Percentiles rank a stretch among this genome's conserved stretches.
These are phyloP conservation scores for Sclerotinia sclerotiorum DNA, from an alignment of 2,329 filamentous ascomycete species.

Conservation along the genomic window DNA sequence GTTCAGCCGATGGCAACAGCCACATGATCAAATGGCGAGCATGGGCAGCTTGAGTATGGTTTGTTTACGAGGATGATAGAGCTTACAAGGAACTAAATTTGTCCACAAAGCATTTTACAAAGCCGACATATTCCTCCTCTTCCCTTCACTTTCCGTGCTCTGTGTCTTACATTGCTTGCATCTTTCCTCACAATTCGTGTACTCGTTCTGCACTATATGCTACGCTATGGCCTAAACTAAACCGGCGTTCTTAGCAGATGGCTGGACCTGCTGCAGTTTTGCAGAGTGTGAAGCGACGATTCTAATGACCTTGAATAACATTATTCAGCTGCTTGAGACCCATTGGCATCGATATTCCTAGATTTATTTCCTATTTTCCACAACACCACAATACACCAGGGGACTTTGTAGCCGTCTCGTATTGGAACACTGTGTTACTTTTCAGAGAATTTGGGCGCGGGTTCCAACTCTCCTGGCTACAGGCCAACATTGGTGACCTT, in stretches of 20 bases:
- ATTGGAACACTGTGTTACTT: neutral
- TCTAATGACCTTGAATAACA: neutral
- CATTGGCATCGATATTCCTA: neutral
- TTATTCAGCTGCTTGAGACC: neutral
- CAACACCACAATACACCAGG: neutral
- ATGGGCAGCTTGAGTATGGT: neutral
- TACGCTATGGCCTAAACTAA: neutral
- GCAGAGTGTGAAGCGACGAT: neutral
- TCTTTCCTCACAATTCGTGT: neutral
- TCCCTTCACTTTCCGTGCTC: neutral
- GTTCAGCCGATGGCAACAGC: neutral
- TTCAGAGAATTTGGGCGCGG: neutral
- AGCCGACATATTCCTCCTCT: neutral
- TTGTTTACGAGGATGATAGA: neutral
- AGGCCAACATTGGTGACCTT: neutral
- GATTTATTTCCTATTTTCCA: neutral
- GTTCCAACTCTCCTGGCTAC: neutral
- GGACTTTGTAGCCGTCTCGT: neutral
- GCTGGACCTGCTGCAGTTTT: neutral
- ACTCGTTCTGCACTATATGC: neutral
- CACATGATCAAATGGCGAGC: neutral
- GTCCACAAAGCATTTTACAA: neutral
- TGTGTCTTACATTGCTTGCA: neutral
- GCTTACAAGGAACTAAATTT: neutral
- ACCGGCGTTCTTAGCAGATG: neutral